Evolutionary conservation across 2,329 filamentous ascomycete genomes (phyloP).

Genomic region (Ceratocystis albifundus): DNA sequence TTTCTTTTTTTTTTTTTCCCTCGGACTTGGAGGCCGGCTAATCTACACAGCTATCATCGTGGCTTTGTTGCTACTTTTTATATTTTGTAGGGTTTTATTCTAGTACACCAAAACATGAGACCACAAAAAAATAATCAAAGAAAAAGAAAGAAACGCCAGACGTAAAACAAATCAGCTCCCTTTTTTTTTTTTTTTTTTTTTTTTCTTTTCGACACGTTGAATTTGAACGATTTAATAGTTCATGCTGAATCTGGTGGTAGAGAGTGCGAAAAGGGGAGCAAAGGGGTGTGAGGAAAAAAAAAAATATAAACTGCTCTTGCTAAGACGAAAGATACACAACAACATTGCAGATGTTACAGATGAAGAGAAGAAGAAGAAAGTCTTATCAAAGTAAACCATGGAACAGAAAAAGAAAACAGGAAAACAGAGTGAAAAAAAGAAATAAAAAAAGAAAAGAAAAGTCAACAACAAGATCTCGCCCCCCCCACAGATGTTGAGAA

Average conservation of each 20-base stretch:
- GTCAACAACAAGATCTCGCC: background rate
- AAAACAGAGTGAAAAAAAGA: too few relatives aligned
- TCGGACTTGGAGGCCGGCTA: background rate
- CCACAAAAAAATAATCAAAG: background rate
- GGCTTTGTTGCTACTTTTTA: background rate
- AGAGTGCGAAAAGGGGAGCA: background rate
- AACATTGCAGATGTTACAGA: background rate
- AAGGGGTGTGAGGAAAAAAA: background rate
- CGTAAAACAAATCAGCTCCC: background rate
- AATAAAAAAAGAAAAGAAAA: background rate
- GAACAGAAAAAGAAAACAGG: background rate
- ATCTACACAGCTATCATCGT: too few relatives aligned
- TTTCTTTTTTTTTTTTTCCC: background rate
- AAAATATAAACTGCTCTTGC: constrained; percentile 8
- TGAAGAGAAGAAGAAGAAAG: background rate
- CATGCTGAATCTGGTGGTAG: background rate
- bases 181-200: too few relatives aligned
- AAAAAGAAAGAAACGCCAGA: too few relatives aligned
- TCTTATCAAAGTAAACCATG: background rate
- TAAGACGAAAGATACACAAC: background rate
- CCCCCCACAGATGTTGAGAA: background rate
- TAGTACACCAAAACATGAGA: background rate
- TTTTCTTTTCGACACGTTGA: background rate
- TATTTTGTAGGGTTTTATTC: background rate
- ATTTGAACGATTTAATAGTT: background rate